Conservation (phyloP, 1,284 basidiomycete species). For the Leccinum holopus region DNA sequence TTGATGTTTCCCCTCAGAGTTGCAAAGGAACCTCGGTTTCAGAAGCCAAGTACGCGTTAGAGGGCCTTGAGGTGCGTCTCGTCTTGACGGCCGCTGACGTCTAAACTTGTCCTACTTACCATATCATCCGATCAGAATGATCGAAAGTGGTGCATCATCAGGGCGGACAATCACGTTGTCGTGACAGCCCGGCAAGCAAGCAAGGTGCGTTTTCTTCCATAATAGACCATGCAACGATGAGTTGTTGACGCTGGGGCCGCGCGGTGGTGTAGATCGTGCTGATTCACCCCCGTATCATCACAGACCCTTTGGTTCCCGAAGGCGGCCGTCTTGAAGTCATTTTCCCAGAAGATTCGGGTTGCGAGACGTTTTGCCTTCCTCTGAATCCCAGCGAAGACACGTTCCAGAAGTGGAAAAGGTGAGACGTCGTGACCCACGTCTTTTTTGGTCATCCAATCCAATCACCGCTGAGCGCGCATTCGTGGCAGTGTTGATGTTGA, state of each 20-base stretch:
- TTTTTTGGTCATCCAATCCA: background rate
- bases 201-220: slow-evolving; percentile 45
- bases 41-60: slow-evolving; percentile 51
- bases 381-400: slow-evolving; percentile 51
- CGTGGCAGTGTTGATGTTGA: slow-evolving; percentile 49
- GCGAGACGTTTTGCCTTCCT: slow-evolving; percentile 56
- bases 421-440: slow-evolving; percentile 20
- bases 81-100: background rate
- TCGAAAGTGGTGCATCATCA: slow-evolving; percentile 66
- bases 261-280: slow-evolving; percentile 57
- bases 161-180: slow-evolving; percentile 49
- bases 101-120: background rate
- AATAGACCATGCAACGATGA: background rate
- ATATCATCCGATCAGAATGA: slow-evolving; percentile 49
- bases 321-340: slow-evolving; percentile 51
- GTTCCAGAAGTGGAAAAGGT: slow-evolving; percentile 57
- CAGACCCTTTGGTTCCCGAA: slow-evolving; percentile 43
- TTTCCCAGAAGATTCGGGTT: slow-evolving; percentile 58
- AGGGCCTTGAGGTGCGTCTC: slow-evolving; percentile 61
- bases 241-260: slow-evolving; percentile 1
- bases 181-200: slow-evolving; percentile 64
- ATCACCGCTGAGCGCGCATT: slow-evolving; percentile 8
- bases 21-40: slow-evolving; percentile 63
- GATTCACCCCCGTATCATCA: slow-evolving; percentile 54
- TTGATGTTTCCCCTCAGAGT: slow-evolving; percentile 41